Evolutionary conservation across 2,329 filamentous ascomycete species (phyloP).

Genomic region (Thielaviopsis populi): DNA sequence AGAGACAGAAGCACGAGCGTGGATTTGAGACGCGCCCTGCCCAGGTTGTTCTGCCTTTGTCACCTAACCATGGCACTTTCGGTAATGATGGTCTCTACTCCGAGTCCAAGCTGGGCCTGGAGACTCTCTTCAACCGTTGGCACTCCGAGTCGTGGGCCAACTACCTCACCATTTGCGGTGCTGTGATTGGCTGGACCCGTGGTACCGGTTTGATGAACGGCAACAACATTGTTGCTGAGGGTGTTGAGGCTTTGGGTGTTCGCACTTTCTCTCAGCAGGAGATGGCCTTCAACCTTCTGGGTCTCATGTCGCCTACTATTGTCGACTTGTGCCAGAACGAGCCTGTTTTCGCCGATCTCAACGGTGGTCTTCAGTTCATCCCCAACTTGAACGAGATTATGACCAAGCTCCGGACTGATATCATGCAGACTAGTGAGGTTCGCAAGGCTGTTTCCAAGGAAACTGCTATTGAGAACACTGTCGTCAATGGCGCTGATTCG

Average conservation of each 20-base stretch:
- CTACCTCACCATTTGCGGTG: conserved; percentile 95
- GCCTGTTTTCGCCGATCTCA: conserved; percentile 92
- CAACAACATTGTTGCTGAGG: conserved; percentile 95
- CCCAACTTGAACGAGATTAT: conserved; percentile 89
- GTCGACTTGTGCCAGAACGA: conserved; percentile 92
- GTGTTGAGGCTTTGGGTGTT: conserved; percentile 89
- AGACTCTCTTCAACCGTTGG: conserved; percentile 98
- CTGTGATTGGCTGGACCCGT: conserved; percentile 97
- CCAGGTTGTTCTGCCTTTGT: conserved; percentile 88
- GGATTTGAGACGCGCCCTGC: conserved; percentile 91
- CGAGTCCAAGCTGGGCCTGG: conserved; percentile 90
- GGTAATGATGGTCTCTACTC: conserved; percentile 96
- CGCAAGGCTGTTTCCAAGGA: conserved; percentile 90
- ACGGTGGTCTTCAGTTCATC: conserved; percentile 94
- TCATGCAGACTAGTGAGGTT: conserved; percentile 88
- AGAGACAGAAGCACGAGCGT: conserved; percentile 72
- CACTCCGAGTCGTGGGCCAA: conserved; percentile 94
- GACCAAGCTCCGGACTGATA: conserved; percentile 83
- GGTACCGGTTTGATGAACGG: conserved; percentile 95
- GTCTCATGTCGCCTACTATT: conserved; percentile 85
- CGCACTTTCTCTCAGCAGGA: conserved; percentile 98
- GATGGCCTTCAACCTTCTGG: conserved; percentile 97
- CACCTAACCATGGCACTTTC: conserved; percentile 96
- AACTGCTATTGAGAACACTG: conserved; percentile 90
- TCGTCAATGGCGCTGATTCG: conserved; percentile 85